Evolutionary conservation across 164 flowering plant genomes (phyloP), one percentile per base, ranked within the genome.

Genomic region (Liriodendron chinense): DNA sequence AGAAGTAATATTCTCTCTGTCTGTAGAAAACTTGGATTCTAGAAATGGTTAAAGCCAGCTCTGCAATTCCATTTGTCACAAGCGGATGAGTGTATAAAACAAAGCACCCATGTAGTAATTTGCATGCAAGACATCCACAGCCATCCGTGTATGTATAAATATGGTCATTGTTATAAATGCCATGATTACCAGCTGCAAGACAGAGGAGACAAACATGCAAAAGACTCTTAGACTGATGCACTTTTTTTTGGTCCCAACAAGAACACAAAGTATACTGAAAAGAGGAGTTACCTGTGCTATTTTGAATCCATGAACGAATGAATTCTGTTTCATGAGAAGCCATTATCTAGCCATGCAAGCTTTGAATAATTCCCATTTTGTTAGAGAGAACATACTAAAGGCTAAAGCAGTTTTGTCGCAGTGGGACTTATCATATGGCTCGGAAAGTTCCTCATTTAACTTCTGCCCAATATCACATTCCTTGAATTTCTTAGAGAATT

Each of bases 301-400:
- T 74, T 84, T 90, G 79, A 90, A 90, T 7, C 89, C 70, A 56
- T 91, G 86, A 0, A 86, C 72, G 28, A 89, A 91, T 24, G 91
- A 85, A 50, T 91, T 91, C 64, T 92, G 73, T 79, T 71, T 90
- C 89, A 88, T 85, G 12, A 91, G 85, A 65, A 86, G 89, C 73
- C 70, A 62, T 71, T 92, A 92, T 72, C 94, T 89, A 0, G 77
- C 25, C 66, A 80, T 65, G 82, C 93, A 90, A 47, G 91, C 91
- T 80, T 73, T 87, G 25, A 92, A 79, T 9, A 92, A 81, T 69
- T 86, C 83, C 90, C 86, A 84, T 69, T 85, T 87, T 1, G 78
- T 20, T 7, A 88, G 70, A n/a, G 89, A 85, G 69, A 80, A 85
- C 9, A 14, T 72, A n/a, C 47, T 74, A 66, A 83, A 86, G 25